Conservation (phyloP, 208 protist genomes). For the Eutreptiella sp. region DNA sequence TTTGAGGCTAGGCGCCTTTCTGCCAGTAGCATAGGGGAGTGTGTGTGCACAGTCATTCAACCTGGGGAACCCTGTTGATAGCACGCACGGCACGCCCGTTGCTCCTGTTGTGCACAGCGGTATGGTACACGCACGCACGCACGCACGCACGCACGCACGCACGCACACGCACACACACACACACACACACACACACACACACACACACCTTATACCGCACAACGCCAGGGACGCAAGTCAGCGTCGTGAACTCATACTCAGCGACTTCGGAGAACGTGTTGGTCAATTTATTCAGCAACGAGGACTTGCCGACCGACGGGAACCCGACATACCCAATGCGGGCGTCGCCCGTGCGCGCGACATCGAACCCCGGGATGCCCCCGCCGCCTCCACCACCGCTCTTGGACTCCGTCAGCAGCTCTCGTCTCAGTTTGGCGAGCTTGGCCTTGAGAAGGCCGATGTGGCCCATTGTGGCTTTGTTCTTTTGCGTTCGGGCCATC, state of each 20-base stretch:
- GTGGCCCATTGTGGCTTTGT: constrained; percentile 94
- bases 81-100: too few relatives aligned
- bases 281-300: constrained; percentile 93
- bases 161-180: neutral
- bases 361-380: constrained; percentile 92
- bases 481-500: constrained; percentile 95
- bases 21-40: too few relatives aligned
- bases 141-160: too few relatives aligned
- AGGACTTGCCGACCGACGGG: constrained; percentile 96
- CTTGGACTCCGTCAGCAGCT: constrained; percentile 83
- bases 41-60: too few relatives aligned
- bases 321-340: constrained; percentile 94
- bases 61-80: too few relatives aligned
- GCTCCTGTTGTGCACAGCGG: too few relatives aligned
- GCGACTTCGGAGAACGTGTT: constrained; percentile 92
- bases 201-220: constrained; percentile 91
- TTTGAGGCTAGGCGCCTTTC: too few relatives aligned
- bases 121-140: too few relatives aligned
- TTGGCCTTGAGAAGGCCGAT: constrained; percentile 96
- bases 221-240: constrained; percentile 95
- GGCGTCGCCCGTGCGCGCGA: constrained; percentile 79
- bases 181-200: constrained; percentile 7
- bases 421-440: constrained; percentile 91
- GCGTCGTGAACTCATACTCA: constrained; percentile 98
- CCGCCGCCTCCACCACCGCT: constrained; percentile 44